Evolutionary conservation across 2,329 filamentous ascomycete species (phyloP), one percentile per base, ranked within the genome.

Genomic region (Penicillium vulpinum): DNA sequence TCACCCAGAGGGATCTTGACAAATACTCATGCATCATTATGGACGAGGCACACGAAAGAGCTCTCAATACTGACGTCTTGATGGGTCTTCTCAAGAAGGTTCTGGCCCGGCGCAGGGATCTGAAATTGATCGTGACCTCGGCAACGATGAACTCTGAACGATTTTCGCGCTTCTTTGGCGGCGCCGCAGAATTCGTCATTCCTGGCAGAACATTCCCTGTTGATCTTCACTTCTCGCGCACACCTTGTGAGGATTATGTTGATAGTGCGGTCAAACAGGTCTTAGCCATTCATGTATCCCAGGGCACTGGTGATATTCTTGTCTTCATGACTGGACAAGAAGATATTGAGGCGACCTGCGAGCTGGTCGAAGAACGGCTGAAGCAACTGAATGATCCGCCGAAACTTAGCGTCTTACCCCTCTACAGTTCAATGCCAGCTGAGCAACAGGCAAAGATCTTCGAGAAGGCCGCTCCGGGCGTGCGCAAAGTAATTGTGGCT

Each of bases 271-370:
- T 99, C 51, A 94, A 97, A 70, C 94, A 97, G 74, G 90, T 97
- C 38, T 82, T 99, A 45, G 89, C 92, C 1, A 97, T 99, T 50
- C 94, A 99, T 68, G 92, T 99, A 11, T 96, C 92, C 0, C 95
- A 97, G 81, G 91, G 91, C 0, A 77, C 86, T 0, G 94, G 94
- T 13, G 94, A 99, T 75, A 97, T 99, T 54, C 80, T 99, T 9
- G 93, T 99, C 9, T 99, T 99, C 75, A 99, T 99, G 94, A 99
- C 95, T 0, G 94, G 94, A 11, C 94, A 97, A 73, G 95, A 99
- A 76, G 94, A 99, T 70, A 99, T 99, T 60, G 94, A 99, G 74
- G 89, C 89, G 40, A 99, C 95, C 0, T 99, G 94, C 71, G 94
- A 99, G 70, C 80, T 97, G 21, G 84, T 97, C 3, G 90, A 91